Evolutionary conservation across 768 basidiomycete genomes (phyloP), one percentile per base, ranked within the genome.

Genomic region (Boletales sp.): DNA sequence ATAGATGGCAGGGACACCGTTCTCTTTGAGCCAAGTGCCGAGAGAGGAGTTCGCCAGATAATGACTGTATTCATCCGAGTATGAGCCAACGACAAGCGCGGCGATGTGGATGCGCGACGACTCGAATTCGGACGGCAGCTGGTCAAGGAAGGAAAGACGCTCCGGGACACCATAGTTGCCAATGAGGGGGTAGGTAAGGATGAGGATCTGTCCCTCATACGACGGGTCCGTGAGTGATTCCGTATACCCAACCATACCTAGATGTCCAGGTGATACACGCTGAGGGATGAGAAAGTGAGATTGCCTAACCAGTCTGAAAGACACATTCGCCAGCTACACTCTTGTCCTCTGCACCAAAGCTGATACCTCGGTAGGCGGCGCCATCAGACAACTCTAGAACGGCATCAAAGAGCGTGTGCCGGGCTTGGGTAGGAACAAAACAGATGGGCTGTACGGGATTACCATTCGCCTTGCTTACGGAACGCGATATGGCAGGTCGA

Each of bases 221-320:
- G 95, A 98, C 17, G 96, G 96, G 69, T 98, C 96, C 40, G 96
- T 99, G 59, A 98, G 75, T 17, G 95, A 97, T 64, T 98, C 96
- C 34, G 92, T 93, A 70, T 99, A 99, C 30, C 96, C 96, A 49
- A 98, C 94, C 95, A 99, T 98, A 49, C 96, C 96, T 99, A 63
- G 46, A 55, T 40, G 19, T 40, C 31, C 19, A 42, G 49, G 62
- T 63, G 51, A 57, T 57, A 50, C 44, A 40, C 43, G 45, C 46
- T 48, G 19, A 36, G 40, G 37, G 31, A 44, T 38, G 34, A 53
- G 46, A 25, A 50, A 18, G 19, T 52, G 44, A 54, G 50, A 45
- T 55, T 41, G 62, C 59, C 86, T 67, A 63, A 94, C 96, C 96
- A 36, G 96, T 99, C 75, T 97, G 95, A 74, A 99, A 99, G 64